Evolutionary conservation across 208 protist genomes (phyloP).

Genomic region (Strigomonas oncopelti): DNA sequence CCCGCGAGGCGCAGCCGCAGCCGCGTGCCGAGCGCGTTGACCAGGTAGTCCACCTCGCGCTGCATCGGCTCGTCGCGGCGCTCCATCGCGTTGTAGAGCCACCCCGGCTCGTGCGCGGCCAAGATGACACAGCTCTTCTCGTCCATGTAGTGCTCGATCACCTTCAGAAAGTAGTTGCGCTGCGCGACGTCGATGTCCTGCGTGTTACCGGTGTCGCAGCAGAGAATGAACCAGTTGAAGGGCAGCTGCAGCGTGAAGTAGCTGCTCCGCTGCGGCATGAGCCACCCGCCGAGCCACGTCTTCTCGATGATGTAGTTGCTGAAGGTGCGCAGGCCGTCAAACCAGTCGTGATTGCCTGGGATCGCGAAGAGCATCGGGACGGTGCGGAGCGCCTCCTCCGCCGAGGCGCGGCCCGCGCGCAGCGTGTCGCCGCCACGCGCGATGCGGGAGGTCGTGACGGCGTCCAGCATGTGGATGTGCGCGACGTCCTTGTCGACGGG

Average conservation of each 20-base stretch:
- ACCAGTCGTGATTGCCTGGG: slow-evolving; percentile 89
- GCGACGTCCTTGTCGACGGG: slow-evolving; percentile 42
- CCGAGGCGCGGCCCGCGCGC: slow-evolving; percentile 21
- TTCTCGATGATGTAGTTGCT: slow-evolving; percentile 72
- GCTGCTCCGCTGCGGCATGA: slow-evolving; percentile 81
- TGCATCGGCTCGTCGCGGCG: slow-evolving; percentile 32
- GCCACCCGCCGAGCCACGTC: slow-evolving; percentile 77
- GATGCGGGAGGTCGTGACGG: slow-evolving; percentile 32
- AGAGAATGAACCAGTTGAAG: slow-evolving; percentile 84
- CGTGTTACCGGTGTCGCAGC: slow-evolving; percentile 67
- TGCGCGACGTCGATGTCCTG: slow-evolving; percentile 79
- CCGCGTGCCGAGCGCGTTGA: slow-evolving; percentile 55
- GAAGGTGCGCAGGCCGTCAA: slow-evolving; percentile 80
- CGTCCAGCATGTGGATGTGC: slow-evolving; percentile 53
- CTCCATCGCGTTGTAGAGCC: slow-evolving; percentile 71
- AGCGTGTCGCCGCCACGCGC: slow-evolving; percentile 26
- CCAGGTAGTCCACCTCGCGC: slow-evolving; percentile 51
- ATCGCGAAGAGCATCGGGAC: slow-evolving; percentile 78
- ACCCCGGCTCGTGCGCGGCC: slow-evolving; percentile 64
- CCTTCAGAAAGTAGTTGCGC: slow-evolving; percentile 79
- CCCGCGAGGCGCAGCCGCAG: slow-evolving; percentile 62
- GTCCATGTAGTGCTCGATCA: slow-evolving; percentile 69
- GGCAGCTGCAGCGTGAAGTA: slow-evolving; percentile 80
- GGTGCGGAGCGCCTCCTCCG: slow-evolving; percentile 50
- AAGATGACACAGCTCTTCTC: slow-evolving; percentile 71